Percentiles rank a stretch among this genome's conserved stretches.
Evolutionary conservation across 2,329 filamentous ascomycete species (phyloP).

Genomic region (Colletotrichum echinochloae): DNA sequence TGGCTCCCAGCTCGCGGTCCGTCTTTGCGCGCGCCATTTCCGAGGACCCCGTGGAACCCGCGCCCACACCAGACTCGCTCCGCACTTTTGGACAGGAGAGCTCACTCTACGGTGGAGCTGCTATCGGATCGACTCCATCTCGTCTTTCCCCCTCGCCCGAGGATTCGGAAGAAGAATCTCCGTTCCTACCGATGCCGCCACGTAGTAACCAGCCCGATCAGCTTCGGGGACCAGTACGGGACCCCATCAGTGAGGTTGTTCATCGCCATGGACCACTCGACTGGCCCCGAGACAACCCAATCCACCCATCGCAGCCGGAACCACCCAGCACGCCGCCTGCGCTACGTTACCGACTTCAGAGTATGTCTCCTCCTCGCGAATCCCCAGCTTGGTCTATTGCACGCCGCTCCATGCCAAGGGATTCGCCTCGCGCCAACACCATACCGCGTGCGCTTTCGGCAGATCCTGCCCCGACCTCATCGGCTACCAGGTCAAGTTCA

Average conservation of each 20-base stretch:
- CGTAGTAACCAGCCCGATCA: background rate
- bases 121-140: slow-evolving; percentile 20
- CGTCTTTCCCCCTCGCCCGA: slow-evolving; percentile 3
- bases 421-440: background rate
- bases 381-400: background rate
- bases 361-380: background rate
- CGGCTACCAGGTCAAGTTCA: slow-evolving; percentile 1
- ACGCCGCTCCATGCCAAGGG: background rate
- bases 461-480: background rate
- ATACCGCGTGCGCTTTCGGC: background rate
- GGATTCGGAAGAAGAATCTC: slow-evolving; percentile 18
- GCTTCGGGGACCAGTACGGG: slow-evolving; percentile 2
- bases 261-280: slow-evolving; percentile 1
- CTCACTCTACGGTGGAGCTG: slow-evolving; percentile 31
- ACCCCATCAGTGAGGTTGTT: slow-evolving; percentile 21
- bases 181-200: slow-evolving; percentile 5
- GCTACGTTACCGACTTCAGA: background rate
- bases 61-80: slow-evolving; percentile 20
- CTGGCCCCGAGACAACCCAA: background rate
- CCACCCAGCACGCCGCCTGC: slow-evolving; percentile 20
- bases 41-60: slow-evolving; percentile 7
- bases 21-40: slow-evolving; percentile 28
- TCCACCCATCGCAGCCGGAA: background rate
- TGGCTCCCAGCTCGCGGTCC: slow-evolving; percentile 1
- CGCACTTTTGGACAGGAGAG: slow-evolving; percentile 41